Percentiles rank a stretch among this genome's conserved stretches.
Evolutionary conservation across 345 rosid genomes (phyloP).

Genomic region (Boechera stricta): DNA sequence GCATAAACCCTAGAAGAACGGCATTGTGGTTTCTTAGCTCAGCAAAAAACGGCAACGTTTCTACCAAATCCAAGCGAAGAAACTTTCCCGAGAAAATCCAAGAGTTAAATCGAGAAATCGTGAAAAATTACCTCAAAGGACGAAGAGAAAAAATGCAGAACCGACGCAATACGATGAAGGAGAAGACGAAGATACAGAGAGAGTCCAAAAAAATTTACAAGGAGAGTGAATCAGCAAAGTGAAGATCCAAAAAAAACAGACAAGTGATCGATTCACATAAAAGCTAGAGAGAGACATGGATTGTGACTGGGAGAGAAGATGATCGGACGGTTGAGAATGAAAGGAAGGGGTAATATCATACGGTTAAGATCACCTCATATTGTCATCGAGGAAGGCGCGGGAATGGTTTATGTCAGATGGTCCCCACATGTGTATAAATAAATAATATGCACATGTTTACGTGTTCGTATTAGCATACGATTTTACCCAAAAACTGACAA

Average conservation of each 20-base stretch:
- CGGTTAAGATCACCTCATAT: conserved; percentile 30
- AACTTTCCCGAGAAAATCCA: conserved; percentile 25
- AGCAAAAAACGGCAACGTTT: conserved; percentile 20
- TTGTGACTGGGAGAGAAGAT: conserved; percentile 23
- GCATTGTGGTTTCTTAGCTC: not conserved
- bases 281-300: conserved; percentile 29
- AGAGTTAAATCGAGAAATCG: not conserved
- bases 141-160: conserved; percentile 19
- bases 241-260: conserved; percentile 36
- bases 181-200: not conserved
- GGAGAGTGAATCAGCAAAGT: conserved; percentile 35
- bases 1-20: not conserved
- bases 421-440: conserved; percentile 34
- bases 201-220: not conserved
- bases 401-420: conserved; percentile 46
- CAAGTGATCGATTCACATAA: conserved; percentile 32
- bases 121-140: conserved; percentile 29
- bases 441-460: conserved; percentile 40
- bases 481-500: not conserved
- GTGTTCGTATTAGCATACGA: conserved; percentile 33
- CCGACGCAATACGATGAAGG: conserved; percentile 15
- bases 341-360: not conserved
- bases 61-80: conserved; percentile 16
- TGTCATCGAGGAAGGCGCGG: conserved; percentile 42
- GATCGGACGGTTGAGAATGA: conserved; percentile 54